Conservation (phyloP, 805 yeast genomes). For the Starmerella potacharoeniae region DNA sequence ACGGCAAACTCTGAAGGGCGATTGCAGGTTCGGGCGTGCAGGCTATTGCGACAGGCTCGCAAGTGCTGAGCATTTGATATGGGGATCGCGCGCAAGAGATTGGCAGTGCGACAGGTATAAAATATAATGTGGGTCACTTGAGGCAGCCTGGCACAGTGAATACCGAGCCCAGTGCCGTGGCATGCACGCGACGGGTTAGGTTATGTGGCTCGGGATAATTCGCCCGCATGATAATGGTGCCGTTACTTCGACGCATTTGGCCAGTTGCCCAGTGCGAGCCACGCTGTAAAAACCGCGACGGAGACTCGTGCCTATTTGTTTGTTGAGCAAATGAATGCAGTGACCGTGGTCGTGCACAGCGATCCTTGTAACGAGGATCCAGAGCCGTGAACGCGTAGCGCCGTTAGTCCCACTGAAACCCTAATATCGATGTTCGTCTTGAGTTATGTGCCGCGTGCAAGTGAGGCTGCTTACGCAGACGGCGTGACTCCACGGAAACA, state of each 20-base stretch:
- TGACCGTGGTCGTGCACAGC: no score
- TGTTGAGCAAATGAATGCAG: no score
- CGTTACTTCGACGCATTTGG: background rate
- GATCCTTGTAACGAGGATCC: no score
- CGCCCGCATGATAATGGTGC: conserved; percentile 1
- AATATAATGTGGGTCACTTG: background rate
- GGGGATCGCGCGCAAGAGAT: background rate
- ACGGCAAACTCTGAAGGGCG: background rate
- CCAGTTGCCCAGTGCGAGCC: background rate
- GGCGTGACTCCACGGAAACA: background rate
- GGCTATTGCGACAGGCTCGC: background rate
- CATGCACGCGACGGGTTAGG: background rate
- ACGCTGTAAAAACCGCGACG: no score
- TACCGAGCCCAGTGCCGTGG: conserved; percentile 1
- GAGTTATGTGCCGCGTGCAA: background rate
- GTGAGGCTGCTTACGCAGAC: background rate
- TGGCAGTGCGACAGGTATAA: no score
- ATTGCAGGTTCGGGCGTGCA: background rate
- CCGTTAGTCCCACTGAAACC: background rate
- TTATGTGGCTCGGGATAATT: background rate
- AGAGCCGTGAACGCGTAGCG: background rate
- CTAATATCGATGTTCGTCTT: background rate
- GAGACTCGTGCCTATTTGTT: no score
- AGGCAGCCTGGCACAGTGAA: background rate
- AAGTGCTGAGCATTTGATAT: background rate